phyloP scores from a whole-genome alignment of 108 stramenopile genomes.

The Stephanodiscus triporus region DNA sequence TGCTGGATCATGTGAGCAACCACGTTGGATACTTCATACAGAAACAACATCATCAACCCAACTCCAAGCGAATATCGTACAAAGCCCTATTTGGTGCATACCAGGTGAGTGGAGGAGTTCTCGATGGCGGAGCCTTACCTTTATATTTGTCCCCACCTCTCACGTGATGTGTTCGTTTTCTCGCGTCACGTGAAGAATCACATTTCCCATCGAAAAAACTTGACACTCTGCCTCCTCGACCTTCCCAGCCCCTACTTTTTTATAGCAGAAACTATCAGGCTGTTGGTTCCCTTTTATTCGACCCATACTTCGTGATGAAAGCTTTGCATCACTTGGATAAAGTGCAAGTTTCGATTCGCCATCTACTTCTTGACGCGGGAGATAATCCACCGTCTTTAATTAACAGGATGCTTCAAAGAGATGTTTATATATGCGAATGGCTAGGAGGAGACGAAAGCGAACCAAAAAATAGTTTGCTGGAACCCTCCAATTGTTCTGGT shows the following conservation, averaged over 20 bases:
- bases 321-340: constrained; percentile 73
- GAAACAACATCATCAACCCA: constrained; percentile 16
- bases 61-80: constrained; percentile 32
- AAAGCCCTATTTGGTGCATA: constrained; percentile 72
- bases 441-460: constrained; percentile 52
- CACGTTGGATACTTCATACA: constrained; percentile 31
- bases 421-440: constrained; percentile 85
- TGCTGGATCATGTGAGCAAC: constrained; percentile 45
- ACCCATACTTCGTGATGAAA: constrained; percentile 71
- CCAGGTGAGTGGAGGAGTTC: no score
- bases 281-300: constrained; percentile 70
- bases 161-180: no score
- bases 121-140: no score
- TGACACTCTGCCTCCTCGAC: constrained; percentile 76
- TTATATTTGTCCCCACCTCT: no score
- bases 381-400: constrained; percentile 35
- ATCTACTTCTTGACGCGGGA: constrained; percentile 31
- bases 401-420: constrained; percentile 62
- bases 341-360: constrained; percentile 58
- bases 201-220: constrained; percentile 75
- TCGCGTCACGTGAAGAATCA: no score
- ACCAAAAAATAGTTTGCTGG: constrained; percentile 24
- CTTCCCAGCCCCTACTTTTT: constrained; percentile 67
- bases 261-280: constrained; percentile 65
- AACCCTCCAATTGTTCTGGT: constrained; percentile 25